A percentile compares a stretch with the other conserved stretches of the same genome.
phyloP scores from a whole-genome alignment of 2,329 filamentous ascomycete species.

The Penicillium sp. region DNA sequence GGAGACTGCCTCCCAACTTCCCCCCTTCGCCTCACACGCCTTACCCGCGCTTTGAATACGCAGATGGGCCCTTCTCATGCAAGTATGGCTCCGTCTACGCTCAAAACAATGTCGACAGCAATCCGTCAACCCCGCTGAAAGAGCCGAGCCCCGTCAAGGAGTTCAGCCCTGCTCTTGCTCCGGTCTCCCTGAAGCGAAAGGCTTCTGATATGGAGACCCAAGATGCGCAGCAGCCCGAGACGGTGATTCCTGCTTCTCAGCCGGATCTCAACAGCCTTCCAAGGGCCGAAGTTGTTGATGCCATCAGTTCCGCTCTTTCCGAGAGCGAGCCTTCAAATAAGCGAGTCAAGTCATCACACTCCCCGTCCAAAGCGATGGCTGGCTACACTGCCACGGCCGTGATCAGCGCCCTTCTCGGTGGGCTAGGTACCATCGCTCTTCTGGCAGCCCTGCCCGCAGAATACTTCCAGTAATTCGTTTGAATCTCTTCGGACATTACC shows the following conservation, averaged over 20 bases:
- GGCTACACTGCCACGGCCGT: slow-evolving; percentile 42
- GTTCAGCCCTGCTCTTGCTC: background rate
- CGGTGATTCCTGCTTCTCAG: slow-evolving; percentile 10
- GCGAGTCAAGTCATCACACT: slow-evolving; percentile 23
- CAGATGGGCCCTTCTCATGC: background rate
- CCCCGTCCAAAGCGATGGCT: slow-evolving; percentile 23
- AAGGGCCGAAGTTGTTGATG: slow-evolving; percentile 8
- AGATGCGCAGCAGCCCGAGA: slow-evolving; percentile 27
- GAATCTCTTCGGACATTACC: background rate
- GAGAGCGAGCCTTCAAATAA: slow-evolving; percentile 27
- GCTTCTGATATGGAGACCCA: slow-evolving; percentile 29
- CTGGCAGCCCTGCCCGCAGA: slow-evolving; percentile 44
- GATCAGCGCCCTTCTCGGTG: slow-evolving; percentile 42
- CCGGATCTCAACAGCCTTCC: slow-evolving; percentile 10
- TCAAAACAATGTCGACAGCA: background rate
- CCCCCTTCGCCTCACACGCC: background rate
- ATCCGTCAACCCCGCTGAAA: background rate
- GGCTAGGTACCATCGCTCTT: slow-evolving; percentile 41
- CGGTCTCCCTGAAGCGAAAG: slow-evolving; percentile 28
- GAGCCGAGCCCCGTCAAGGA: background rate
- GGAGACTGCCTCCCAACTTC: background rate
- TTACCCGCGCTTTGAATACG: background rate
- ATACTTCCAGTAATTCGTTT: slow-evolving; percentile 36
- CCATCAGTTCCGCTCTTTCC: slow-evolving; percentile 12
- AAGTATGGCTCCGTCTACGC: background rate